A percentile compares a stretch with the other conserved stretches of the same genome.
These are phyloP conservation scores for Tetrastigma voinierianum DNA, from an alignment of 164 flowering plant species.

Conservation along the genomic window DNA sequence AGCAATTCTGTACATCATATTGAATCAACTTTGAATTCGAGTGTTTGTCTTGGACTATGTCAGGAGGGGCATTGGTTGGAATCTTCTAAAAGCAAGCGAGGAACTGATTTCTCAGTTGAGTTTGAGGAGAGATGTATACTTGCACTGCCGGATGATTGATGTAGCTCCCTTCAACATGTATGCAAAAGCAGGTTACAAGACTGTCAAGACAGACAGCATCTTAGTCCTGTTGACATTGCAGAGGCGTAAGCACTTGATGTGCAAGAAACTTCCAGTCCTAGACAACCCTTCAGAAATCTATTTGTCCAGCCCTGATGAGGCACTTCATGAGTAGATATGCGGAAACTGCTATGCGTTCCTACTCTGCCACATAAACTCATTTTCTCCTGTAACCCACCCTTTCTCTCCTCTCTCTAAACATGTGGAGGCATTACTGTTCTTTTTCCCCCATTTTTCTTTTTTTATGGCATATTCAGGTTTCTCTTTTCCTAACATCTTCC, in stretches of 20 bases:
- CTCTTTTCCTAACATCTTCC: background rate
- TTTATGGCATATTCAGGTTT: no score
- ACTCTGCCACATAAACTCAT: background rate
- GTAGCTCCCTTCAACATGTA: constrained; percentile 82
- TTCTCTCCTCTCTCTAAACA: background rate
- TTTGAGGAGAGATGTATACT: constrained; percentile 58
- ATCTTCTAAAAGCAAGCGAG: constrained; percentile 88
- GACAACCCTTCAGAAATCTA: constrained; percentile 25
- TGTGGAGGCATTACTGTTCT: no score
- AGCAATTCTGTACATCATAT: background rate
- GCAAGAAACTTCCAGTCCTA: constrained; percentile 55
- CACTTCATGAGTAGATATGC: constrained; percentile 15
- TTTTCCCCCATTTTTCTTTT: no score
- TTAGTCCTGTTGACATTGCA: constrained; percentile 67
- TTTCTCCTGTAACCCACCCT: background rate
- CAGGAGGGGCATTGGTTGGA: constrained; percentile 96
- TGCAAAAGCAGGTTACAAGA: constrained; percentile 70
- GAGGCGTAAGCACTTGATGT: constrained; percentile 91
- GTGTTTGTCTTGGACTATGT: constrained; percentile 12
- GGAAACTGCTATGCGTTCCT: background rate
- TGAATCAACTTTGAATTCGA: background rate
- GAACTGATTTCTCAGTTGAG: constrained; percentile 71
- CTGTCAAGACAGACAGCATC: constrained; percentile 70
- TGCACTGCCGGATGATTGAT: constrained; percentile 93
- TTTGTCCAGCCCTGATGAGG: constrained; percentile 18